phyloP scores from a whole-genome alignment of 495 filamentous ascomycete species.

The Pyrenopolyporus hunteri region DNA sequence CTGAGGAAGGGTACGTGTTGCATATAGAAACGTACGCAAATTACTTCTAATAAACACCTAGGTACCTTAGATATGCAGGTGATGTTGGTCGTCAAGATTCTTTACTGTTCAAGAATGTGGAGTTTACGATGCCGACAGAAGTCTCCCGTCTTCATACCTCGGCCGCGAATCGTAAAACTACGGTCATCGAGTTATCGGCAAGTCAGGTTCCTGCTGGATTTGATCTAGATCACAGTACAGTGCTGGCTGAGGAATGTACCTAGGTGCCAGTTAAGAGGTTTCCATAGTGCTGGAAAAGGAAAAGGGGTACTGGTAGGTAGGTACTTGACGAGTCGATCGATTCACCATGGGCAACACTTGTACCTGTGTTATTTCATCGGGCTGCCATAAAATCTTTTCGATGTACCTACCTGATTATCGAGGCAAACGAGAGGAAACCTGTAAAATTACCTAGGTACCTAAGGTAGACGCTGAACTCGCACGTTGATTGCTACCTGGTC shows the following conservation, averaged over 20 bases:
- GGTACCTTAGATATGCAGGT: slow-evolving; percentile 6
- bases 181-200: slow-evolving; percentile 30
- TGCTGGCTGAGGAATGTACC: not conserved
- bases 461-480: not conserved
- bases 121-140: slow-evolving; percentile 31
- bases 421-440: not conserved
- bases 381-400: too few relatives aligned
- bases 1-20: slow-evolving; percentile 12
- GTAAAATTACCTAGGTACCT: not conserved
- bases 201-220: not conserved
- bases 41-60: slow-evolving; percentile 2
- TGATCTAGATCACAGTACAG: not conserved
- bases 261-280: not conserved
- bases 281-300: not conserved
- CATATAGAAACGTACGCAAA: not conserved
- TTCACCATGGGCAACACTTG: too few relatives aligned
- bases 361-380: too few relatives aligned
- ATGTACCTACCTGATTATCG: too few relatives aligned
- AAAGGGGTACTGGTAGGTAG: too few relatives aligned
- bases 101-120: slow-evolving; percentile 35
- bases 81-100: slow-evolving; percentile 6
- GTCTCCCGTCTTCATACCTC: slow-evolving; percentile 5
- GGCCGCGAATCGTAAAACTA: slow-evolving; percentile 35
- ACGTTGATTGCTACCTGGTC: not conserved
- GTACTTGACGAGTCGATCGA: too few relatives aligned